phyloP scores from a whole-genome alignment of 2,329 filamentous ascomycete species.

The Colletotrichum filicis region DNA sequence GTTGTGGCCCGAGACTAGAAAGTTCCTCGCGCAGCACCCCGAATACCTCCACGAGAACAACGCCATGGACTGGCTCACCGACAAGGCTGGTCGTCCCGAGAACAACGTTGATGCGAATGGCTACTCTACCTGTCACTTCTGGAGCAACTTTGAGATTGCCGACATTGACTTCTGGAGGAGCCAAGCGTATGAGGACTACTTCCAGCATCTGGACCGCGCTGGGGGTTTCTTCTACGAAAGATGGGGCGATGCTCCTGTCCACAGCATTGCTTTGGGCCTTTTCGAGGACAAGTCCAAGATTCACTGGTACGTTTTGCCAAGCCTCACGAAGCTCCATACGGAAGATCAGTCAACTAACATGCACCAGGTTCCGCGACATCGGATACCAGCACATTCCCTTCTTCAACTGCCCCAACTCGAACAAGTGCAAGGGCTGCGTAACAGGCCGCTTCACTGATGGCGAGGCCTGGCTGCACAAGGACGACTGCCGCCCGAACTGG shows the following conservation, averaged over 20 bases:
- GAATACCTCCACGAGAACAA: conserved; percentile 86
- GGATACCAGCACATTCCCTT: conserved; percentile 98
- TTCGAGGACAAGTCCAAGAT: conserved; percentile 93
- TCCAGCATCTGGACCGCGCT: conserved; percentile 91
- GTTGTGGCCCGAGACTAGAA: conserved; percentile 94
- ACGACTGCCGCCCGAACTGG: conserved; percentile 96
- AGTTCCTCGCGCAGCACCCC: conserved; percentile 88
- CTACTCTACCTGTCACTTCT: conserved; percentile 98
- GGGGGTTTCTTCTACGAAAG: conserved; percentile 99
- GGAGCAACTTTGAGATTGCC: conserved; percentile 98
- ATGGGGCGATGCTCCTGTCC: conserved; percentile 97
- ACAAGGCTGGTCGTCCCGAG: conserved; percentile 79
- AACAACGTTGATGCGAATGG: conserved; percentile 86
- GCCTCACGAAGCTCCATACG: background rate
- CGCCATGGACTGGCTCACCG: conserved; percentile 88
- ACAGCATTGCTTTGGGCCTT: conserved; percentile 90
- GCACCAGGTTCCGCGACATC: conserved; percentile 93
- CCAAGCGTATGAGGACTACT: conserved; percentile 92
- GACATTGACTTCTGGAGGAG: conserved; percentile 94
- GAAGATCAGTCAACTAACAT: conserved; percentile 22
- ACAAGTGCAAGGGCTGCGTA: conserved; percentile 91
- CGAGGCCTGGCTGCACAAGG: conserved; percentile 83
- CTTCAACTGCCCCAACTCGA: conserved; percentile 98
- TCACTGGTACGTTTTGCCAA: conserved; percentile 78
- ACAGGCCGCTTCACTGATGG: conserved; percentile 90